Base-by-base conservation (phyloP, 345 rosid genomes). In the Citrus unshiu region DNA sequence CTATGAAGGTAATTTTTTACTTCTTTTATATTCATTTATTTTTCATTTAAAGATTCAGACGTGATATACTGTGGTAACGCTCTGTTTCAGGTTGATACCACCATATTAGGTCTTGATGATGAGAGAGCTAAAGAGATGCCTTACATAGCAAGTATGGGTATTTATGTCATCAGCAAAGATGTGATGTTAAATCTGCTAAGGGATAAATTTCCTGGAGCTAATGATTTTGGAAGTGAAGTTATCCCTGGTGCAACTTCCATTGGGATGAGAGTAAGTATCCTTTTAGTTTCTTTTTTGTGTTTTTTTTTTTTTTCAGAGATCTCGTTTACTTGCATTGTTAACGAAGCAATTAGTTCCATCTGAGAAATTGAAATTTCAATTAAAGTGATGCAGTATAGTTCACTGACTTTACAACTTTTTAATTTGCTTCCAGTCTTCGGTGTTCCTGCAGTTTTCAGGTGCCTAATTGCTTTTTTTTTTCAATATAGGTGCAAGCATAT, bases 201-300 rank as follows among this genome's bases (percentile, higher is more conserved):
- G 35, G 96, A 95, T 16, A 91, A 81, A 92, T 95, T 95, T 81
- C 99, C 99, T 9, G 96, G 95, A 76, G 99, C 99, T 81, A 95
- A 95, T 85, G 99, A 95, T 88, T 95, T 95, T 22, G 99, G 98
- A 67, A 95, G 99, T 83, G 99, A 95, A 90, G 95, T 95, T 66
- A 95, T 95, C 83, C 99, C 99, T 9, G 98, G 99, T 73, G 99
- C 99, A 59, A 95, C 99, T 75, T 88, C 94, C 21, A 77, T 93
- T 58, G 99, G 99, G 46, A 49, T 89, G 90, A 92, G 99, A 80
- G 99, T 95, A 87, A 70, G 93, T 78, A 40, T 66, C 7, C 24
- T 22, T 70, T 62, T 61, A 18, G 59, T 64, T 39, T 75, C 24
- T 74, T 4, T 4, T 7, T 4, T 54, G 57, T 9, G 10, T 39